These are phyloP conservation scores for Suhomyces vadensis DNA, from an alignment of 805 yeast species.

Conservation along the genomic window DNA sequence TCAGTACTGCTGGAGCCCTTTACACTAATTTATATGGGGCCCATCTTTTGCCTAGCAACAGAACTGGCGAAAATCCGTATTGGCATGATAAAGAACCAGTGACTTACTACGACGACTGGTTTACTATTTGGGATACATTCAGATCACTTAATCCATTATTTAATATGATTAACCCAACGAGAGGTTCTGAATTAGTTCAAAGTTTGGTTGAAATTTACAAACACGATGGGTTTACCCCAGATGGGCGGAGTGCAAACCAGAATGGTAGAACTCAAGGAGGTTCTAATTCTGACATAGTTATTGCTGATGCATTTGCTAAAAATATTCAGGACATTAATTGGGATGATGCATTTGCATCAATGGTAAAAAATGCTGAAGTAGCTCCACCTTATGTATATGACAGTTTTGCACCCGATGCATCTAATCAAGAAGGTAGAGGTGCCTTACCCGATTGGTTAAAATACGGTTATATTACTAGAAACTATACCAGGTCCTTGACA, in stretches of 20 bases:
- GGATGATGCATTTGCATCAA: slow-evolving; percentile 31
- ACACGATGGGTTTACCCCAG: slow-evolving; percentile 38
- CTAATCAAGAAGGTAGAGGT: slow-evolving; percentile 35
- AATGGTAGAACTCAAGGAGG: slow-evolving; percentile 42
- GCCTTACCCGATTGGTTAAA: slow-evolving; percentile 35
- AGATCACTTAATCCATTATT: slow-evolving; percentile 33
- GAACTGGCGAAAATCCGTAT: slow-evolving; percentile 32
- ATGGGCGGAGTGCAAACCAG: slow-evolving; percentile 37
- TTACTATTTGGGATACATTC: slow-evolving; percentile 42
- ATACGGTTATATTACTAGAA: slow-evolving; percentile 32
- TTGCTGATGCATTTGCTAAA: slow-evolving; percentile 38
- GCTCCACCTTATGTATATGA: slow-evolving; percentile 30
- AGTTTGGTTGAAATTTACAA: slow-evolving; percentile 29
- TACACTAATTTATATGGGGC: slow-evolving; percentile 31
- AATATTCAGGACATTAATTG: slow-evolving; percentile 26
- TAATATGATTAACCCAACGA: slow-evolving; percentile 27
- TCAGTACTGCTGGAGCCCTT: slow-evolving; percentile 14
- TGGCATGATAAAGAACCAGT: slow-evolving; percentile 18
- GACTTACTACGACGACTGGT: slow-evolving; percentile 36
- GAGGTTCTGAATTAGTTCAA: slow-evolving; percentile 29
- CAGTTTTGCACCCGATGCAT: slow-evolving; percentile 27
- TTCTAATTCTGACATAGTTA: slow-evolving; percentile 34
- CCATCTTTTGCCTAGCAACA: slow-evolving; percentile 31
- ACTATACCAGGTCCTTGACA: slow-evolving; percentile 32
- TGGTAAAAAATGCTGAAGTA: slow-evolving; percentile 38